phyloP scores from a whole-genome alignment of 169 alveolate genomes.

The Perkinsus olseni region DNA sequence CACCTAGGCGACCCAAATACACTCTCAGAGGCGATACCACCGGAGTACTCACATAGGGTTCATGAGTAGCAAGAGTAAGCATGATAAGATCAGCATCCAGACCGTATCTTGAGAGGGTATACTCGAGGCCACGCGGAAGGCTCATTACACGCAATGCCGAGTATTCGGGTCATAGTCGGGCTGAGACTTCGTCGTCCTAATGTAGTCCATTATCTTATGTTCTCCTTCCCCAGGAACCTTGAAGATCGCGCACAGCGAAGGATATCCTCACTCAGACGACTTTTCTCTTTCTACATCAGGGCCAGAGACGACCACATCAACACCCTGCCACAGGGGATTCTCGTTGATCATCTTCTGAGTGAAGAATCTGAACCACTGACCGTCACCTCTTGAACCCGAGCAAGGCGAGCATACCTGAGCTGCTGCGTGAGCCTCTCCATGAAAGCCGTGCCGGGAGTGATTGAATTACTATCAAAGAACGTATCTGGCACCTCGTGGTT shows the following conservation, averaged over 20 bases:
- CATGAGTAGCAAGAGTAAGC: conserved; percentile 94
- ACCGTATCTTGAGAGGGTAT: conserved; percentile 74
- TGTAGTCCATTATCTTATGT: conserved; percentile 93
- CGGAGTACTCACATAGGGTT: conserved; percentile 43
- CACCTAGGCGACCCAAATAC: conserved; percentile 82
- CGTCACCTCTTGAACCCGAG: background rate
- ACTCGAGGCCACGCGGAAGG: conserved; percentile 40
- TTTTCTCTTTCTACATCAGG: no score
- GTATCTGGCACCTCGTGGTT: background rate
- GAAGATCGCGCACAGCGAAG: conserved; percentile 67
- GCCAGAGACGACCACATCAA: background rate
- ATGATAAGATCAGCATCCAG: conserved; percentile 98
- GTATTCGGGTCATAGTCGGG: conserved; percentile 72
- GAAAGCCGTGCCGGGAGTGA: conserved; percentile 99
- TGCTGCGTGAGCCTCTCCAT: conserved; percentile 78
- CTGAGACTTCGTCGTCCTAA: conserved; percentile 23
- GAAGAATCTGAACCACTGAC: background rate
- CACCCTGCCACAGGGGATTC: background rate
- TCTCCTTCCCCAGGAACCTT: conserved; percentile 99
- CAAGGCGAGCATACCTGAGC: background rate
- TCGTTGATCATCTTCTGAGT: background rate
- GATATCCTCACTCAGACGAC: no score
- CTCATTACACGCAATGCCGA: conserved; percentile 77
- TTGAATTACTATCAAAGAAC: conserved; percentile 93
- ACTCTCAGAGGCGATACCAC: conserved; percentile 76